phyloP scores from a whole-genome alignment of 208 protist species.

The Acanthamoeba polyphaga region DNA sequence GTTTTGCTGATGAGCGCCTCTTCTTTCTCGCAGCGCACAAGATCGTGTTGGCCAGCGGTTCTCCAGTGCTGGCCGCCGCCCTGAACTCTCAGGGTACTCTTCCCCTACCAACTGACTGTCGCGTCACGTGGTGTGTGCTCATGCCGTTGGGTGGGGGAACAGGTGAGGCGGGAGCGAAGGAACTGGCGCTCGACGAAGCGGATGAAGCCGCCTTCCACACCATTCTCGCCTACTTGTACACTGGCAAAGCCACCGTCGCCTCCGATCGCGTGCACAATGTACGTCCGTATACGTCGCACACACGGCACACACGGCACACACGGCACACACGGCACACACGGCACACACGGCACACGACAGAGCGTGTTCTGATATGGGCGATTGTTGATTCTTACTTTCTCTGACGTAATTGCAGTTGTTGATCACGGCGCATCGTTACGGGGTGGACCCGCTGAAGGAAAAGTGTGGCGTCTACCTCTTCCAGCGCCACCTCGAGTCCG shows the following conservation, averaged over 20 bases:
- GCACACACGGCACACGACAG: background rate
- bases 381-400: background rate
- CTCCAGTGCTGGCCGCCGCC: background rate
- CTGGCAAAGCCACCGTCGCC: background rate
- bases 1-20: background rate
- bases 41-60: background rate
- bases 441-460: conserved; percentile 32
- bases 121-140: background rate
- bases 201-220: background rate
- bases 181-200: background rate
- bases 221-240: conserved; percentile 41
- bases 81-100: background rate
- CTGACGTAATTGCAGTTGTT: background rate
- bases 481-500: background rate
- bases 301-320: background rate
- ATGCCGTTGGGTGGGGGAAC: background rate
- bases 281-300: background rate
- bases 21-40: conserved; percentile 3
- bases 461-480: conserved; percentile 39
- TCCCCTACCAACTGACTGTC: background rate
- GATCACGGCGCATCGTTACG: background rate
- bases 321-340: background rate
- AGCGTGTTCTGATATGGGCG: background rate
- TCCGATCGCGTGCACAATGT: background rate
- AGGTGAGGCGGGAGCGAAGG: background rate